Conservation (phyloP, 1,139 yeast species). For the Candida sp. region DNA sequence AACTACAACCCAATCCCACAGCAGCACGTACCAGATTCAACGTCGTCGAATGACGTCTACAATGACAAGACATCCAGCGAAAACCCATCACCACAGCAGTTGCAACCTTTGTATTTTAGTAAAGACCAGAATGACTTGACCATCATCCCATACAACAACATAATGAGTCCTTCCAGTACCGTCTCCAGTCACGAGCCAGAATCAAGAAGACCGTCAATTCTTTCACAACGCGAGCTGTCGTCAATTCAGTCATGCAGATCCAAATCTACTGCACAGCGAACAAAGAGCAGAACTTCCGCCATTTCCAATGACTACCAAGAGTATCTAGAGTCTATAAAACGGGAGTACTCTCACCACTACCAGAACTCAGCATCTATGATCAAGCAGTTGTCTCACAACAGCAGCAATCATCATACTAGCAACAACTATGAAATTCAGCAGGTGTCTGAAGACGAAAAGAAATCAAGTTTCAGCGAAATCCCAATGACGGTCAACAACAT, state of each 20-base stretch:
- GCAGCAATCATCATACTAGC: slow-evolving; percentile 8
- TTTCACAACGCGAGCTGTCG: slow-evolving; percentile 10
- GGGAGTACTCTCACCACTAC: slow-evolving; percentile 17
- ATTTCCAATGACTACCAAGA: slow-evolving; percentile 21
- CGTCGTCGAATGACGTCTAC: slow-evolving; percentile 13
- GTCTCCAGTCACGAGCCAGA: slow-evolving; percentile 15
- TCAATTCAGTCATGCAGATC: slow-evolving; percentile 9
- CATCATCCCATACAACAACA: slow-evolving; percentile 25
- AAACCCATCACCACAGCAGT: slow-evolving; percentile 7
- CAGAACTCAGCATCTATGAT: slow-evolving; percentile 8
- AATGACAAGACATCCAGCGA: slow-evolving; percentile 7
- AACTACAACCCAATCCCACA: slow-evolving; percentile 15
- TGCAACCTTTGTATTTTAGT: slow-evolving; percentile 8
- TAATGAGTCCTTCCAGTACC: slow-evolving; percentile 17
- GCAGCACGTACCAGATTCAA: slow-evolving; percentile 8
- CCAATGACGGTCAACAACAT: slow-evolving; percentile 1
- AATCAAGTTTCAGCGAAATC: background rate
- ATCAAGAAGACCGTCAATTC: slow-evolving; percentile 11
- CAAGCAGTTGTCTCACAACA: slow-evolving; percentile 2
- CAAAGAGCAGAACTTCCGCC: slow-evolving; percentile 12
- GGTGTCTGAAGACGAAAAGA: slow-evolving; percentile 1
- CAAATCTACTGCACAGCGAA: slow-evolving; percentile 18
- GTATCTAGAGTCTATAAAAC: slow-evolving; percentile 20
- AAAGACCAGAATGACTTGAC: slow-evolving; percentile 18
- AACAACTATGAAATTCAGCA: background rate